phyloP scores from a whole-genome alignment of 169 alveolate species.

The Eimeria acervulina region DNA sequence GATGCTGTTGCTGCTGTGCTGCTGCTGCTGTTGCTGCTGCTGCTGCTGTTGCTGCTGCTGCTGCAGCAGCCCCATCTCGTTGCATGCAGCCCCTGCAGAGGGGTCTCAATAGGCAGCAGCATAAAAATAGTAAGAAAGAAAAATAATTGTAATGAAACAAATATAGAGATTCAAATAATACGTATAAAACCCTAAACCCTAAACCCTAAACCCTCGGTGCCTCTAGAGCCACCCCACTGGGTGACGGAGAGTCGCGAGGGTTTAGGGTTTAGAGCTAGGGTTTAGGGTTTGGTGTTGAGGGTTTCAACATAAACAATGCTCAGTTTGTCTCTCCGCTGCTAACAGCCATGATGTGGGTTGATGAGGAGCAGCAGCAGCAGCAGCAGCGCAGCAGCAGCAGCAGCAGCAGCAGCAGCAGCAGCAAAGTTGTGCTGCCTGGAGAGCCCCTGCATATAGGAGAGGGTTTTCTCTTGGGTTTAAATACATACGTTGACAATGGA shows the following conservation, averaged over 20 bases:
- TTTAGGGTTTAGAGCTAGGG: constrained; percentile 2
- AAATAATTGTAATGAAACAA: neutral
- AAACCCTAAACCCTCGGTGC: neutral
- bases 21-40: no score
- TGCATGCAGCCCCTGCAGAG: constrained; percentile 42
- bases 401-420: constrained; percentile 27
- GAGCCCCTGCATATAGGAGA: constrained; percentile 33
- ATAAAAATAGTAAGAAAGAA: no score
- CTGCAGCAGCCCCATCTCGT: neutral
- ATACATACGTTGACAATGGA: neutral
- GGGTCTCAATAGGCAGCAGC: neutral
- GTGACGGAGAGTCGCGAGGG: neutral
- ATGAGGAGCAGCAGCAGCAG: constrained; percentile 3
- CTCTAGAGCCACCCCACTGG: neutral
- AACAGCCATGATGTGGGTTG: neutral
- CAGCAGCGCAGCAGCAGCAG: no score
- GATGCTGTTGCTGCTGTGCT: neutral
- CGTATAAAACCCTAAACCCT: neutral
- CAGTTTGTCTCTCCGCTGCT: neutral
- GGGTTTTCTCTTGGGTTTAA: constrained; percentile 4
- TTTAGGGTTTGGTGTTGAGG: no score
- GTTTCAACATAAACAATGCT: neutral
- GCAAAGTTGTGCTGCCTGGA: constrained; percentile 54
- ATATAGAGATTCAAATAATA: neutral
- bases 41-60: neutral